Percentiles rank a stretch among this genome's conserved stretches.
These are phyloP conservation scores for Botrytis pseudocinerea DNA, from an alignment of 2,329 filamentous ascomycete species.

Conservation along the genomic window DNA sequence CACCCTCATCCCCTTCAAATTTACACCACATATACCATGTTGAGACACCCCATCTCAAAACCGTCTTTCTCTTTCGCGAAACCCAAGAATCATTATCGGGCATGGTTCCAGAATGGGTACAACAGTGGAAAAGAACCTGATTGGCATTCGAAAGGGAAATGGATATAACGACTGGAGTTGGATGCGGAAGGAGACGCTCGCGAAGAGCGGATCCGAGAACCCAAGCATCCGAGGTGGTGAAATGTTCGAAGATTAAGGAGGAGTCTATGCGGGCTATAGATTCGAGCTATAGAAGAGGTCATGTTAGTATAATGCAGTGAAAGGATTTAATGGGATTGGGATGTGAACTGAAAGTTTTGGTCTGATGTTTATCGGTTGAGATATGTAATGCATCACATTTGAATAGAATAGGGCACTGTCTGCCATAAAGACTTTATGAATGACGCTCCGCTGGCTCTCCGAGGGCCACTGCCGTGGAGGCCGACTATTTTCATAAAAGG, in stretches of 20 bases:
- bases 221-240: slow-evolving; percentile 66
- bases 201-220: slow-evolving; percentile 64
- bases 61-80: slow-evolving; percentile 68
- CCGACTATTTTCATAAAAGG: background rate
- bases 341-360: background rate
- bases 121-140: slow-evolving; percentile 69
- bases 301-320: background rate
- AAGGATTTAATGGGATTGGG: background rate
- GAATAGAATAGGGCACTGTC: background rate
- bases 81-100: slow-evolving; percentile 75
- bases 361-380: background rate
- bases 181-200: slow-evolving; percentile 57
- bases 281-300: slow-evolving; percentile 34
- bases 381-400: background rate
- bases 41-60: slow-evolving; percentile 67
- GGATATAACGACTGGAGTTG: slow-evolving; percentile 60
- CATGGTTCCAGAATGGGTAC: slow-evolving; percentile 63
- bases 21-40: slow-evolving; percentile 73
- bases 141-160: slow-evolving; percentile 60
- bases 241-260: slow-evolving; percentile 44
- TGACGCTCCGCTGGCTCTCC: slow-evolving; percentile 19
- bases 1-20: slow-evolving; percentile 61
- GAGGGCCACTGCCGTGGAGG: slow-evolving; percentile 5
- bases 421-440: background rate
- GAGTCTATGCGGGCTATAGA: slow-evolving; percentile 38